Percentiles rank a stretch among this genome's conserved stretches.
Conservation (phyloP, 140 eudicot genomes). For the Bidens hawaiensis region DNA sequence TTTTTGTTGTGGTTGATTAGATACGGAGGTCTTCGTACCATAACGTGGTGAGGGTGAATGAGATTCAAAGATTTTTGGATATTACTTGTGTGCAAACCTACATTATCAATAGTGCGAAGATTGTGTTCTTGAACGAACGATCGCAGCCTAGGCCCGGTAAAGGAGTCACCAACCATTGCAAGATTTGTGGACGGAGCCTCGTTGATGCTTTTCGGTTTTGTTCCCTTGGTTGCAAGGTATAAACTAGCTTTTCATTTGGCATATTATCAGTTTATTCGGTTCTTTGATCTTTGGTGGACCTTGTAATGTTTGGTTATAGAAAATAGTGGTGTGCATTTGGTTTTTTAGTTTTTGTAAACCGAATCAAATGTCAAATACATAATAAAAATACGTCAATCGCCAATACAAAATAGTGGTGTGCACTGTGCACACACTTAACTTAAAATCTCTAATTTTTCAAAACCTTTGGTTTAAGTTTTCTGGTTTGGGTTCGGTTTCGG, state of each 20-base stretch:
- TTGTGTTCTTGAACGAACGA: constrained; percentile 67
- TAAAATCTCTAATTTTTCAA: too few species aligned
- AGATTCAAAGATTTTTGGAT: constrained; percentile 64
- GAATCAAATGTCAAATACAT: too few species aligned
- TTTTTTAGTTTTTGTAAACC: too few species aligned
- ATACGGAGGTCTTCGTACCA: constrained; percentile 71
- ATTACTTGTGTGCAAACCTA: constrained; percentile 68
- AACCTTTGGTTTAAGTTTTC: too few species aligned
- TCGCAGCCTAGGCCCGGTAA: constrained; percentile 79
- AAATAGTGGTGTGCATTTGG: too few species aligned
- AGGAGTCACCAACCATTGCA: constrained; percentile 68
- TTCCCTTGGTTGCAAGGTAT: constrained; percentile 85
- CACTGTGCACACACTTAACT: too few species aligned
- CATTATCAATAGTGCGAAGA: constrained; percentile 69
- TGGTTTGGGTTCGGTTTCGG: too few species aligned
- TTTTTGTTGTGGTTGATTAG: constrained; percentile 20
- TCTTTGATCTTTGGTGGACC: not conserved
- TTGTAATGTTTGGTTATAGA: too few species aligned
- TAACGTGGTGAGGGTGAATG: constrained; percentile 79
- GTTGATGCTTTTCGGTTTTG: constrained; percentile 72
- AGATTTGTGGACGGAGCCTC: constrained; percentile 69
- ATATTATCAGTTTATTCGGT: not conserved
- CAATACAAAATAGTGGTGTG: too few species aligned
- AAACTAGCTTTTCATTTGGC: not conserved
- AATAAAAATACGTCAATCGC: too few species aligned